phyloP scores from a whole-genome alignment of 495 filamentous ascomycete genomes.

The Oidiodendron maius region DNA sequence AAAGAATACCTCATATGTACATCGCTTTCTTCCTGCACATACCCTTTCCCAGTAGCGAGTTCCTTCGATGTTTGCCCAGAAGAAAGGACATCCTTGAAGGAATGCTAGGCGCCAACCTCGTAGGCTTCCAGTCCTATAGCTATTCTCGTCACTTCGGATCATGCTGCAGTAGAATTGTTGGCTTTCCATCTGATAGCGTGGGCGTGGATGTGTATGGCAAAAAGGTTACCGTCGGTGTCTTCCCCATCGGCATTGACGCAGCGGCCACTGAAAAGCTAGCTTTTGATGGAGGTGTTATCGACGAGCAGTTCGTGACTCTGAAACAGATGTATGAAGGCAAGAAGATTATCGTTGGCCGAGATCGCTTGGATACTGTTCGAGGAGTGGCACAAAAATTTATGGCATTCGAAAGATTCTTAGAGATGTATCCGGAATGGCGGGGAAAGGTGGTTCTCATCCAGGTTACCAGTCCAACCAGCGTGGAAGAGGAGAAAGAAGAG shows the following conservation, averaged over 20 bases:
- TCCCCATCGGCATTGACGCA: conserved; percentile 86
- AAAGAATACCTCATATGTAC: conserved; percentile 75
- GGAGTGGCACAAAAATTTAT: conserved; percentile 90
- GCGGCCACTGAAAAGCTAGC: conserved; percentile 62
- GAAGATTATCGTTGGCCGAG: conserved; percentile 92
- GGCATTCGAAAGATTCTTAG: conserved; percentile 86
- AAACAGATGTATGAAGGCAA: conserved; percentile 70
- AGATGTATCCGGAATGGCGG: conserved; percentile 79
- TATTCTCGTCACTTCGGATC: conserved; percentile 89
- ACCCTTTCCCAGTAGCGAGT: conserved; percentile 92
- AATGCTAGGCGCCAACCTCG: conserved; percentile 80
- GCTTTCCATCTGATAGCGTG: conserved; percentile 70
- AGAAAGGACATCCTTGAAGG: conserved; percentile 85
- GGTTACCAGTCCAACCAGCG: conserved; percentile 80
- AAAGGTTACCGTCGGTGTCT: conserved; percentile 82
- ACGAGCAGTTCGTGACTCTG: conserved; percentile 59
- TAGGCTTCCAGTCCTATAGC: conserved; percentile 89
- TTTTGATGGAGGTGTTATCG: conserved; percentile 59
- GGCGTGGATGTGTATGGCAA: conserved; percentile 85
- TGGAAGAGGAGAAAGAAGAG: conserved; percentile 69
- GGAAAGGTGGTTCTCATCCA: conserved; percentile 93
- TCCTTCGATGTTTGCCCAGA: conserved; percentile 76
- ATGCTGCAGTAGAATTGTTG: conserved; percentile 82
- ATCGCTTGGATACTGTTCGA: conserved; percentile 81
- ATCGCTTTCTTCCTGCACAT: conserved; percentile 89